Evolutionary conservation across 2,329 filamentous ascomycete genomes (phyloP).

Genomic region (Colletotrichum sp.): DNA sequence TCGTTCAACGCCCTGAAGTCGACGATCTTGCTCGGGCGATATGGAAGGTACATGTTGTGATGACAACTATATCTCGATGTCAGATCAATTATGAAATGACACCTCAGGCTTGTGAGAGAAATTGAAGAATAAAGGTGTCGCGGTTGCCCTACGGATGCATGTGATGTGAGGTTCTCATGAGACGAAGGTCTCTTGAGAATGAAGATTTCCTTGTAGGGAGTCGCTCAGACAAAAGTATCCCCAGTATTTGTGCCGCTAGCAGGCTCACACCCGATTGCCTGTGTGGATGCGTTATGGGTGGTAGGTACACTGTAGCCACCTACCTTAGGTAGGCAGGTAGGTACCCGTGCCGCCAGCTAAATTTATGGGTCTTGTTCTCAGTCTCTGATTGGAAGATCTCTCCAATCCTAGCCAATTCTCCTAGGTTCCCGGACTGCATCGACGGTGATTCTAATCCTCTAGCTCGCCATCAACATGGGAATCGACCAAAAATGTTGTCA

Average conservation of each 20-base stretch:
- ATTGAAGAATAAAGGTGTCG: neutral
- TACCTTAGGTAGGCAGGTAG: neutral
- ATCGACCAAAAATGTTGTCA: neutral
- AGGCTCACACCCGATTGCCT: neutral
- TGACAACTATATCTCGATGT: neutral
- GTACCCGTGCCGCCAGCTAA: neutral
- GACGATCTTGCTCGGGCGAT: conserved; percentile 5
- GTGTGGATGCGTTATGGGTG: neutral
- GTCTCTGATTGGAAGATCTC: neutral
- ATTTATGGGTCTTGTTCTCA: neutral
- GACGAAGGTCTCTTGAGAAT: neutral
- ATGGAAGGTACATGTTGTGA: conserved; percentile 7
- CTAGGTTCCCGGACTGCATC: neutral
- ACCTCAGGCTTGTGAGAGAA: neutral
- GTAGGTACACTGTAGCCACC: neutral
- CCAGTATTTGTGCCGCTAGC: neutral
- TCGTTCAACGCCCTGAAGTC: neutral
- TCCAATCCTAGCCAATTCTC: neutral
- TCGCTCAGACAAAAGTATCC: neutral
- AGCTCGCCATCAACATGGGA: neutral
- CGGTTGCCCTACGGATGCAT: neutral
- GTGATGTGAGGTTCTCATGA: neutral
- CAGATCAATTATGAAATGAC: neutral
- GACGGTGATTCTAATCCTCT: neutral
- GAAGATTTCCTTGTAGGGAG: conserved; percentile 6